Percentiles rank a stretch among this genome's conserved stretches.
These are phyloP conservation scores for Cercospora canescens DNA, from an alignment of 2,329 filamentous ascomycete genomes.

Conservation along the genomic window DNA sequence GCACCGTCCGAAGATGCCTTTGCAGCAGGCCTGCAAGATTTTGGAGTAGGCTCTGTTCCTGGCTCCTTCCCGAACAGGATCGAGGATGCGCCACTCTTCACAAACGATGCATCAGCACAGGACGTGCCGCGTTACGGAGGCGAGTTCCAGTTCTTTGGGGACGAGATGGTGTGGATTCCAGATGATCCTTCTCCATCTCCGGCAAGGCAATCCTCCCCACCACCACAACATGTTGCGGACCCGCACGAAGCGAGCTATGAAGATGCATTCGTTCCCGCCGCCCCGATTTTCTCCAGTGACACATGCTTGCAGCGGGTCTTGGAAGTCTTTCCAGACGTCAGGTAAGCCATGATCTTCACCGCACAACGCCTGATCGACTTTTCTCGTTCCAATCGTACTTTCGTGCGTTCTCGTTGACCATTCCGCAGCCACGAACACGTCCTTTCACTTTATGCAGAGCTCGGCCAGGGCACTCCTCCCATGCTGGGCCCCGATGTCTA, in stretches of 20 bases:
- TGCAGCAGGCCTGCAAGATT: not conserved
- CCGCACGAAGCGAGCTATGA: not conserved
- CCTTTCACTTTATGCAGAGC: slow-evolving; percentile 25
- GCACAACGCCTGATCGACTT: not conserved
- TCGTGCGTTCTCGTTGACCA: not conserved
- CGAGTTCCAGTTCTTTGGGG: slow-evolving; percentile 1
- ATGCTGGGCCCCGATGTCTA: slow-evolving; percentile 22
- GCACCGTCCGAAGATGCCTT: not conserved
- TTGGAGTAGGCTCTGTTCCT: not conserved
- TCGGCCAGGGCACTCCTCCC: slow-evolving; percentile 12
- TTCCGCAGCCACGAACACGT: slow-evolving; percentile 31
- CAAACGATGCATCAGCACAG: not conserved
- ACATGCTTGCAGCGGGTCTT: slow-evolving; percentile 31
- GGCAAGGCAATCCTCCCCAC: not conserved
- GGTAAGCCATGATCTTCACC: slow-evolving; percentile 12
- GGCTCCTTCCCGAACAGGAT: not conserved
- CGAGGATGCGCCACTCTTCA: not conserved
- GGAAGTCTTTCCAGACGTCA: slow-evolving; percentile 38
- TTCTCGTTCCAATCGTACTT: not conserved
- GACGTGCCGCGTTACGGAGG: not conserved
- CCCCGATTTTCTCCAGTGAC: slow-evolving; percentile 23
- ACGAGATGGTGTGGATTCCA: slow-evolving; percentile 28
- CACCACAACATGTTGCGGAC: not conserved
- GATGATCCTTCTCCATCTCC: slow-evolving; percentile 21
- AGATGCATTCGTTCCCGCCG: not conserved